Percentiles rank a stretch among this genome's conserved stretches.
phyloP scores from a whole-genome alignment of 1,284 basidiomycete species.

The Earliella scabrosa region DNA sequence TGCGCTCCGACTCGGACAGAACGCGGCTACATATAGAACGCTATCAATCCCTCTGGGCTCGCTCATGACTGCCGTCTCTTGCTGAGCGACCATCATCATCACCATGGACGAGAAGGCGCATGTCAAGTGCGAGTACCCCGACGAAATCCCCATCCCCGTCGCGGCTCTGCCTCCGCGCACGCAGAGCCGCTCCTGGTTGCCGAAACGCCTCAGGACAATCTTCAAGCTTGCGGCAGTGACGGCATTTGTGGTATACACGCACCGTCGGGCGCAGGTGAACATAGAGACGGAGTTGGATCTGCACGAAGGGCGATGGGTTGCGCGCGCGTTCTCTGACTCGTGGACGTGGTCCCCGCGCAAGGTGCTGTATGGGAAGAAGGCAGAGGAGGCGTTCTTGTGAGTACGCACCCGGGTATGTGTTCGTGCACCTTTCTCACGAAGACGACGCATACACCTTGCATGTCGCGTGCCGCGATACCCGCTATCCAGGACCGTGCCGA shows the following conservation, averaged over 20 bases:
- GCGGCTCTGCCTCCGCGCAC: conserved; percentile 11
- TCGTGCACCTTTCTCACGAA: neutral
- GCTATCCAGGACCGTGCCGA: conserved; percentile 67
- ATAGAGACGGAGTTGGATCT: conserved; percentile 24
- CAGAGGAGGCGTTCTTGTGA: conserved; percentile 28
- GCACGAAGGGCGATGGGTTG: conserved; percentile 22
- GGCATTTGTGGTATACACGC: conserved; percentile 5
- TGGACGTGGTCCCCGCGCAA: conserved; percentile 10
- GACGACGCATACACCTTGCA: neutral
- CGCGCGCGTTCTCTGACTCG: conserved; percentile 21
- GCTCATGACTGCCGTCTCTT: conserved; percentile 4
- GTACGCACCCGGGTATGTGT: neutral
- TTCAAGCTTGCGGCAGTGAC: conserved; percentile 13
- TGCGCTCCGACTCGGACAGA: conserved; percentile 6
- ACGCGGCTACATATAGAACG: conserved; percentile 1
- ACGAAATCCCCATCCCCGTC: conserved; percentile 19
- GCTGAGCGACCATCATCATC: conserved; percentile 11
- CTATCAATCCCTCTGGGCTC: neutral
- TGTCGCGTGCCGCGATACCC: neutral
- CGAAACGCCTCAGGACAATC: conserved; percentile 6
- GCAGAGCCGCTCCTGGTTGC: neutral
- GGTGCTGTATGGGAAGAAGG: conserved; percentile 27
- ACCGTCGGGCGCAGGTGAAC: conserved; percentile 17
- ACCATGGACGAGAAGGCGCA: conserved; percentile 14
- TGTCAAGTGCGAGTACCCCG: conserved; percentile 6